Conservation (phyloP, 495 filamentous ascomycete genomes). For the Talaromyces liani region DNA sequence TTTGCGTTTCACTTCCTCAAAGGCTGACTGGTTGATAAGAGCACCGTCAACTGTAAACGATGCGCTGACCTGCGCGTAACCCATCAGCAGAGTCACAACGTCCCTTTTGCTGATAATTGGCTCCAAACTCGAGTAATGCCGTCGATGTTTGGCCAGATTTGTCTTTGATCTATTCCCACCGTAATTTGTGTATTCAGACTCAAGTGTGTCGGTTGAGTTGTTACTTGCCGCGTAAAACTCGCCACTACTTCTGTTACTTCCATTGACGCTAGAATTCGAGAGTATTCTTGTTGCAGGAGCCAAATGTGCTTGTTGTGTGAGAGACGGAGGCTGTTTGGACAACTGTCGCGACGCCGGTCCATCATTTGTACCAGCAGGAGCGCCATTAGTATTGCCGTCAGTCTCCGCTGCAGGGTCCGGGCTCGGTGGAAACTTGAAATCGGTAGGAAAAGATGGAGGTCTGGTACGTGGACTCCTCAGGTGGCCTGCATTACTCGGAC, state of each 20-base stretch:
- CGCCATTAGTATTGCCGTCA: conserved; percentile 14
- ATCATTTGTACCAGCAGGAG: conserved; percentile 21
- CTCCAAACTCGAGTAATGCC: conserved; percentile 54
- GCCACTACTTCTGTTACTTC: conserved; percentile 69
- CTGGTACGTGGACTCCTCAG: conserved; percentile 24
- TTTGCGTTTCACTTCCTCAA: conserved; percentile 93
- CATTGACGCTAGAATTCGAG: conserved; percentile 60
- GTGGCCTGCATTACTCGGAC: conserved; percentile 23
- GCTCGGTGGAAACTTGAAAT: conserved; percentile 62
- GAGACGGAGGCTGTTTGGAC: conserved; percentile 14
- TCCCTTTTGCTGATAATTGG: conserved; percentile 35
- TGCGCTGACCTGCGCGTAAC: conserved; percentile 90
- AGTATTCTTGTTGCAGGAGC: conserved; percentile 62
- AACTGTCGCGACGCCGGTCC: conserved; percentile 11
- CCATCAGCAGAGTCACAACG: conserved; percentile 89
- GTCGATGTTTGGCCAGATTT: conserved; percentile 46
- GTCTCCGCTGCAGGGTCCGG: conserved; percentile 29
- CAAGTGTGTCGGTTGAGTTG: conserved; percentile 85
- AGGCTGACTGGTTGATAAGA: conserved; percentile 77
- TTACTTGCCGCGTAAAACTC: conserved; percentile 94
- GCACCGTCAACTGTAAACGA: conserved; percentile 89
- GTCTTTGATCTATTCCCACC: conserved; percentile 40
- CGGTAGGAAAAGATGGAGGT: conserved; percentile 41
- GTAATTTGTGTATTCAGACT: conserved; percentile 79
- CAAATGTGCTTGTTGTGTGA: conserved; percentile 40